A percentile compares a stretch with the other conserved stretches of the same genome.
Evolutionary conservation across 176 grass and related monocot species (phyloP).

Genomic region (Phragmites australis): DNA sequence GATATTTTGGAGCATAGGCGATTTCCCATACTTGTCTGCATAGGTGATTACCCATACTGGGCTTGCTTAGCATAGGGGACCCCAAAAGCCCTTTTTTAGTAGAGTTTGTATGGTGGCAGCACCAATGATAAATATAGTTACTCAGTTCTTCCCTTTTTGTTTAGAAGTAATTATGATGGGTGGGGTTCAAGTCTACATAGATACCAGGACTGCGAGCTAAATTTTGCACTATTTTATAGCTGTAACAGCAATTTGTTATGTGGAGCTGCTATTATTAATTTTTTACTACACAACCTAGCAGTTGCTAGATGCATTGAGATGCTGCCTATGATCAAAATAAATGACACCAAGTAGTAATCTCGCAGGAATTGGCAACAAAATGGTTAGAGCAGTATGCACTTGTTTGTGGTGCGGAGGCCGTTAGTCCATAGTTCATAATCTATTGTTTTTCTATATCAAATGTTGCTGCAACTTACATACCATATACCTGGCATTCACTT

Average conservation of each 20-base stretch:
- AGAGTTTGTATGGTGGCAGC: not conserved
- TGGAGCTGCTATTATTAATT: not conserved
- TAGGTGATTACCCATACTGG: not conserved
- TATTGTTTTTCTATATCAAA: constrained; percentile 1
- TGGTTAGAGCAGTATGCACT: not conserved
- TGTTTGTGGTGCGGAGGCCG: not conserved
- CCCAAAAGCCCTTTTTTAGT: not conserved
- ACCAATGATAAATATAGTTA: not conserved
- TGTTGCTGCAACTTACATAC: not conserved
- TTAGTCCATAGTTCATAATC: constrained; percentile 4
- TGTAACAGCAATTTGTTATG: not conserved
- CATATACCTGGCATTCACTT: constrained; percentile 1
- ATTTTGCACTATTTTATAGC: not conserved
- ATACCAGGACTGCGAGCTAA: not conserved
- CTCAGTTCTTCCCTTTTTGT: not conserved
- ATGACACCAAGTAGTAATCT: not conserved
- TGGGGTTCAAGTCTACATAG: not conserved
- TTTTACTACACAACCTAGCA: not conserved
- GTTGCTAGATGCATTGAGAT: not conserved
- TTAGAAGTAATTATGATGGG: not conserved
- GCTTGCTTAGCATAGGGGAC: not conserved
- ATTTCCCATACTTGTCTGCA: too few species aligned
- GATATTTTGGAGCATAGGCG: not conserved
- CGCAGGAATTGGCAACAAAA: not conserved
- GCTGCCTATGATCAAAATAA: not conserved